These are phyloP conservation scores for Clavariopsis aquatica DNA, from an alignment of 495 filamentous ascomycete species.

Conservation along the genomic window DNA sequence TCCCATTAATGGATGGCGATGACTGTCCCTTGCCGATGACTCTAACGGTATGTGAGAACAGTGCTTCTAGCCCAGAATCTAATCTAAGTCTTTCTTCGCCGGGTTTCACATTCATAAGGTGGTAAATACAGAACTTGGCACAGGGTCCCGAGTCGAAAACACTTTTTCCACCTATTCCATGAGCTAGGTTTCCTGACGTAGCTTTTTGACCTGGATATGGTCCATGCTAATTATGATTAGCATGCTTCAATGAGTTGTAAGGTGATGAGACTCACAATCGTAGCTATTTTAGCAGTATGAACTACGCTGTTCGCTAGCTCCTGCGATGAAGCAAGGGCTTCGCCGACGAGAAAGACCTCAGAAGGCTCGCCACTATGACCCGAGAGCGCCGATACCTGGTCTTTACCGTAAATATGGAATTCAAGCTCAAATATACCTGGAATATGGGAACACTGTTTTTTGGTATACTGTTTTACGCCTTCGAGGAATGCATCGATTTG, in stretches of 20 bases:
- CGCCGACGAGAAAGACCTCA: slow-evolving; percentile 49
- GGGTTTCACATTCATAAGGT: slow-evolving; percentile 48
- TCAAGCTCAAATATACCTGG: slow-evolving; percentile 42
- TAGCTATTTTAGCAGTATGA: slow-evolving; percentile 43
- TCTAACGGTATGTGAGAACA: slow-evolving; percentile 1
- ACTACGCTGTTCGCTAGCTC: slow-evolving; percentile 48
- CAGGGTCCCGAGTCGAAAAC: slow-evolving; percentile 47
- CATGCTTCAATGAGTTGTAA: neutral
- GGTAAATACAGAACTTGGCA: slow-evolving; percentile 52
- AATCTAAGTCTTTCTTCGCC: slow-evolving; percentile 36
- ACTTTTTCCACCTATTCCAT: slow-evolving; percentile 42
- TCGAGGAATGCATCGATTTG: slow-evolving; percentile 47
- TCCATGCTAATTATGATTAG: slow-evolving; percentile 38
- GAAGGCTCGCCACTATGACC: neutral
- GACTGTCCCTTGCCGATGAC: slow-evolving; percentile 6
- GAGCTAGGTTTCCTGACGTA: slow-evolving; percentile 52
- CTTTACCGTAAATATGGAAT: slow-evolving; percentile 50
- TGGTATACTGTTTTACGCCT: slow-evolving; percentile 37
- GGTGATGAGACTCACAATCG: slow-evolving; percentile 27
- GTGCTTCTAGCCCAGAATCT: neutral
- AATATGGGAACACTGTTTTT: slow-evolving; percentile 35
- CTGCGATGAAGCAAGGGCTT: slow-evolving; percentile 49
- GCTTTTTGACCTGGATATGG: slow-evolving; percentile 51
- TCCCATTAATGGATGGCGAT: neutral
- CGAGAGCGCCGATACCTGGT: slow-evolving; percentile 24